These are phyloP conservation scores for Daldinia sp. DNA, from an alignment of 2,329 filamentous ascomycete species.

Conservation along the genomic window DNA sequence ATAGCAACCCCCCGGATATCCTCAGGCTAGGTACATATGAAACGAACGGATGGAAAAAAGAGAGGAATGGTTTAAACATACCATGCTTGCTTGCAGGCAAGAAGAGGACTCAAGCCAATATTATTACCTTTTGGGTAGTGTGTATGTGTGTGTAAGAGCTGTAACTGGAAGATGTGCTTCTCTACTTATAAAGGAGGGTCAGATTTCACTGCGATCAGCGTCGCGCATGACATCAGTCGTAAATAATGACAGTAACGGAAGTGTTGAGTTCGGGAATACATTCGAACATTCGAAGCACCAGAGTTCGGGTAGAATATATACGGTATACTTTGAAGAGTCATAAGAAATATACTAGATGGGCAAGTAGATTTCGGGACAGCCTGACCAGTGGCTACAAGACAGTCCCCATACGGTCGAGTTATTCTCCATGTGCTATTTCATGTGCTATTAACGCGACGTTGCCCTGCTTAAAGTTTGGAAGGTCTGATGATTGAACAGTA, in stretches of 20 bases:
- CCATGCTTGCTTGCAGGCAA: constrained; percentile 43
- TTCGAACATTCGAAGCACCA: constrained; percentile 18
- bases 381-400: constrained; percentile 36
- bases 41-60: background rate
- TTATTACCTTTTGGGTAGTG: constrained; percentile 22
- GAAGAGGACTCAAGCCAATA: constrained; percentile 33
- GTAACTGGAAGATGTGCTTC: constrained; percentile 17
- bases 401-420: constrained; percentile 24
- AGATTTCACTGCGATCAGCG: constrained; percentile 33
- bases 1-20: constrained; percentile 9
- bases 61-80: constrained; percentile 29
- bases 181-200: constrained; percentile 39
- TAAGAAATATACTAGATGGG: constrained; percentile 21
- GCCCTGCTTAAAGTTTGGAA: constrained; percentile 30
- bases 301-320: constrained; percentile 17
- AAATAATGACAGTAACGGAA: constrained; percentile 24
- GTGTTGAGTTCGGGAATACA: constrained; percentile 26
- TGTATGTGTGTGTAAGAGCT: constrained; percentile 15
- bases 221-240: constrained; percentile 41
- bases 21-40: background rate
- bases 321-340: constrained; percentile 38
- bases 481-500: constrained; percentile 43
- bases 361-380: constrained; percentile 28
- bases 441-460: constrained; percentile 43
- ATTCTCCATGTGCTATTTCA: constrained; percentile 46